These are phyloP conservation scores for Pseudogymnoascus sp. DNA, from an alignment of 2,329 filamentous ascomycete genomes.

Conservation along the genomic window DNA sequence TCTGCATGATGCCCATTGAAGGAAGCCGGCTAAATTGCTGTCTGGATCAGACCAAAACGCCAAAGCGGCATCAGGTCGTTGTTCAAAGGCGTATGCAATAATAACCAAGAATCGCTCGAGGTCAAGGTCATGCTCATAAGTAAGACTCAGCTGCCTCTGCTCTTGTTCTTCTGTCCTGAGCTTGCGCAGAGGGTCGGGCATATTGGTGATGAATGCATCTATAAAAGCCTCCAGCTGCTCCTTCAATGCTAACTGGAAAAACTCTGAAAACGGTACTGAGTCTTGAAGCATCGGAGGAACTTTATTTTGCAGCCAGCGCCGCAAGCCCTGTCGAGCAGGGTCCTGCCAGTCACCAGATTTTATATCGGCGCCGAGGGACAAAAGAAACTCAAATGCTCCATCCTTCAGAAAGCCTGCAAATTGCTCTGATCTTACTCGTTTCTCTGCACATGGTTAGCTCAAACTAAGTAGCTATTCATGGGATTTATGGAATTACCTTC, in stretches of 20 bases:
- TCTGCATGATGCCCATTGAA: conserved; percentile 93
- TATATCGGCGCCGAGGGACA: conserved; percentile 75
- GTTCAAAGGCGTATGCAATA: conserved; percentile 85
- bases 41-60: conserved; percentile 91
- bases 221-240: conserved; percentile 78
- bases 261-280: conserved; percentile 57
- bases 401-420: conserved; percentile 76
- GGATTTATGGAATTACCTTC: conserved; percentile 34
- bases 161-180: conserved; percentile 86
- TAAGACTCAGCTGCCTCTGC: conserved; percentile 61
- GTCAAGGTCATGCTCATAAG: conserved; percentile 61
- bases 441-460: conserved; percentile 41
- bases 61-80: conserved; percentile 72
- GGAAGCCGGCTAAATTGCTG: conserved; percentile 85
- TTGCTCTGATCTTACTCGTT: conserved; percentile 60
- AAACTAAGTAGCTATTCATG: neutral
- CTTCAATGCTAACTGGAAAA: conserved; percentile 68
- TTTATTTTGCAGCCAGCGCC: conserved; percentile 75
- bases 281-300: conserved; percentile 63
- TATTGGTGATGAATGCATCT: conserved; percentile 88
- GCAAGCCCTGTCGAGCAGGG: conserved; percentile 72
- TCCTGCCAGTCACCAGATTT: conserved; percentile 80
- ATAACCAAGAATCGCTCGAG: conserved; percentile 88
- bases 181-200: conserved; percentile 83
- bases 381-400: conserved; percentile 84